Percentiles rank a stretch among this genome's conserved stretches.
Evolutionary conservation across 164 flowering plant species (phyloP).

Genomic region (Kalanchoe fedtschenkoi): DNA sequence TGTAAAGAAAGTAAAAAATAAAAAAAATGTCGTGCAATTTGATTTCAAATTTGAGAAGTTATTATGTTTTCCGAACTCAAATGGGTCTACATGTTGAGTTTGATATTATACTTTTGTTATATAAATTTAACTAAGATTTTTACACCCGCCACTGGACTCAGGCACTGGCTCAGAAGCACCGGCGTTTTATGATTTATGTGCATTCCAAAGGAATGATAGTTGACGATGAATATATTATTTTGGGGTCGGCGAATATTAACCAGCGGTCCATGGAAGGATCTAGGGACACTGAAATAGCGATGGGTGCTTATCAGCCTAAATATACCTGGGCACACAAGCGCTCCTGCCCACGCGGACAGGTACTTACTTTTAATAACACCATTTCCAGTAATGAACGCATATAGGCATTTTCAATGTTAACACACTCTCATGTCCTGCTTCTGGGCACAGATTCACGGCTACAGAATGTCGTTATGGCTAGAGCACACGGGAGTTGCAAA

Average conservation of each 20-base stretch:
- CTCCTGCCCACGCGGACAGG: conserved; percentile 11
- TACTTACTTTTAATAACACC: not conserved
- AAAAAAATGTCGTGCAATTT: too few relatives aligned
- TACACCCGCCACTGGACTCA: too few relatives aligned
- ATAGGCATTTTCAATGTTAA: not conserved
- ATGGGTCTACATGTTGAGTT: too few relatives aligned
- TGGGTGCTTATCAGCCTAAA: conserved; percentile 9
- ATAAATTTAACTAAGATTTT: too few relatives aligned
- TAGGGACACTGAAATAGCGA: conserved; percentile 10
- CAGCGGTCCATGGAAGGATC: conserved; percentile 12
- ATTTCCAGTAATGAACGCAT: not conserved
- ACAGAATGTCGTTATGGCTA: conserved; percentile 24
- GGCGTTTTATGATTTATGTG: conserved; percentile 12
- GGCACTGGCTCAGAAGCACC: conserved; percentile 4
- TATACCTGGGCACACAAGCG: conserved; percentile 9
- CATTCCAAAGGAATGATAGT: conserved; percentile 12
- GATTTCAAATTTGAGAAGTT: too few relatives aligned
- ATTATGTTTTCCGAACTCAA: too few relatives aligned
- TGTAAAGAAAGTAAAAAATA: too few relatives aligned
- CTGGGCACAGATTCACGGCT: conserved; percentile 17
- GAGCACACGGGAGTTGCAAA: conserved; percentile 17
- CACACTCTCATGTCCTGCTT: not conserved
- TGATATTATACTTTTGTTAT: too few relatives aligned
- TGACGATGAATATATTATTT: conserved; percentile 9
- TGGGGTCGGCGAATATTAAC: conserved; percentile 10